phyloP scores from a whole-genome alignment of 192 early-diverging fungal genomes.

The Lobosporangium transversale region DNA sequence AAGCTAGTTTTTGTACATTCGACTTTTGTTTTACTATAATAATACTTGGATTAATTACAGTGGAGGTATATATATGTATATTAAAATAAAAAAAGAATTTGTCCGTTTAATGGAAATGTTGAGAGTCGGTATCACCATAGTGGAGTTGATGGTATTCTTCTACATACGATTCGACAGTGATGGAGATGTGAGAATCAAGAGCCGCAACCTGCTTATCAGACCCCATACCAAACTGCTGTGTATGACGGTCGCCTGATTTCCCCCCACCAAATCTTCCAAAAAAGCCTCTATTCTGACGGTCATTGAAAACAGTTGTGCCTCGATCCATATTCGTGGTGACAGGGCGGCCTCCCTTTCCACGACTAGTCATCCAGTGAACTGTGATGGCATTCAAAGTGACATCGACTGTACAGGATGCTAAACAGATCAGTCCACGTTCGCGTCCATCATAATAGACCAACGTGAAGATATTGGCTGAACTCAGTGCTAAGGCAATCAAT shows the following conservation, averaged over 20 bases:
- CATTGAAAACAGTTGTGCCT: background rate
- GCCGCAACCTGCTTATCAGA: conserved; percentile 18
- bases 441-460: conserved; percentile 43
- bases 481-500: conserved; percentile 50
- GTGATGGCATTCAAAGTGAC: conserved; percentile 56
- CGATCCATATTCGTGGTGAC: too few relatives aligned
- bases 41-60: too few relatives aligned
- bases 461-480: conserved; percentile 54
- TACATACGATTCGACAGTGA: conserved; percentile 31
- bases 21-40: too few relatives aligned
- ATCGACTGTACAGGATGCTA: conserved; percentile 57
- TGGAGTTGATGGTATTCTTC: conserved; percentile 34
- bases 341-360: conserved; percentile 10
- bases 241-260: background rate
- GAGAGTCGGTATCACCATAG: conserved; percentile 5
- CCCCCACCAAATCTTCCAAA: background rate
- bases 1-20: too few relatives aligned
- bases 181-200: conserved; percentile 19
- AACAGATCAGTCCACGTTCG: conserved; percentile 57
- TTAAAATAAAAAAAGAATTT: too few relatives aligned
- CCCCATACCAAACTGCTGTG: background rate
- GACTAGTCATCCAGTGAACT: conserved; percentile 57
- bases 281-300: background rate
- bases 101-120: background rate
- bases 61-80: too few relatives aligned